Base-by-base conservation (phyloP, 2,329 filamentous ascomycete genomes). In the Thielaviopsis musarum region DNA sequence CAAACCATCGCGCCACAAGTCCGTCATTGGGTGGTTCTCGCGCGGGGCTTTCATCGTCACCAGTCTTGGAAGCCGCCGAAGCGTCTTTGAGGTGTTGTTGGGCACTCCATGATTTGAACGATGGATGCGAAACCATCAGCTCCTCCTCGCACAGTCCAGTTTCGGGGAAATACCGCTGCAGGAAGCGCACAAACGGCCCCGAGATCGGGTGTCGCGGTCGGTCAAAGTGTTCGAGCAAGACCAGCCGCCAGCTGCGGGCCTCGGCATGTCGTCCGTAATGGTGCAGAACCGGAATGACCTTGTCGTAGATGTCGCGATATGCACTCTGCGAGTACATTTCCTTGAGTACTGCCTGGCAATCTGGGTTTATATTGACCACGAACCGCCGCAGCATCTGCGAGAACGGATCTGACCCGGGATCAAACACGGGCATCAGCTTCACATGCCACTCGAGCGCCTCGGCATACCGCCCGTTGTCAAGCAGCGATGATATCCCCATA, bases 1-100 rank as follows among this genome's bases (percentile, higher is more conserved):
- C 90, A 68, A 95, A 91, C 73, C 89, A 82, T 63, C 84, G 80
- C n/a, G 90, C 86, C 19, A 87, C 85, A 30, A 94, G 77, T 0
- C 74, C 71, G 68, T 93, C 88, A 66, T 80, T 84, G 63, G 82
- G 57, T 21, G 53, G 59, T 28, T 45, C 45, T 49, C 22, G 52
- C 2, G 21, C 22, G 10, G 22, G 22, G 17, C 7, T 17, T 19
- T 38, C 24, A 17, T 12, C 34, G 15, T n/a, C 15, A 13, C 15
- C 15, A 34, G 6, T 38, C 41, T 34, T 34, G 30, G 30, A 5
- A 19, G 19, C 24, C 5, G 21, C 7, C 51, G 17, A 10, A 12
- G 45, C n/a, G 19, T n/a, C 19, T 28, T 17, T 49, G 34, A 26
- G 54, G 56, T 53, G 9, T 34, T 19, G 12, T 13, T 54, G 45